Conservation (phyloP, 148 eudicot genomes). For the Pharnaceum exiguum region DNA sequence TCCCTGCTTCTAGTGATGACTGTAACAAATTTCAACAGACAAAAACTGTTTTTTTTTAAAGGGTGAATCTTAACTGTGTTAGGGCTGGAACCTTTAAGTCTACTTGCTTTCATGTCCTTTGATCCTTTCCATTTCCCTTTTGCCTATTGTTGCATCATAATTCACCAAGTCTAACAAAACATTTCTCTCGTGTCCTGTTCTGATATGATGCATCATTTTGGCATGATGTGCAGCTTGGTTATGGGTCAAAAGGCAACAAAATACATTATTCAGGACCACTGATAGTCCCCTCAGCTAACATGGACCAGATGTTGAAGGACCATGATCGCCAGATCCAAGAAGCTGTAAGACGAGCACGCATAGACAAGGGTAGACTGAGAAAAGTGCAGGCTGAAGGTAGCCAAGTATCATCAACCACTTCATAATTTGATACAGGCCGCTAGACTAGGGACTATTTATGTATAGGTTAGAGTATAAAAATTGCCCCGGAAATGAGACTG, state of each 20-base stretch:
- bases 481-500: not conserved
- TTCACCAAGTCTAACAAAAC: not conserved
- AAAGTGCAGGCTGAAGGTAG: conserved; percentile 55
- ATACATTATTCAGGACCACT: conserved; percentile 97
- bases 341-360: conserved; percentile 77
- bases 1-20: not conserved
- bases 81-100: no score
- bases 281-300: conserved; percentile 73
- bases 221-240: conserved; percentile 54
- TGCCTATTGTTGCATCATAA: not conserved
- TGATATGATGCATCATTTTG: not conserved
- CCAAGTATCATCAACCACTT: conserved; percentile 37
- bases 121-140: not conserved
- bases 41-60: no score
- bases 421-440: conserved; percentile 51
- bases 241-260: conserved; percentile 79
- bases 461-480: conserved; percentile 18
- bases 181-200: no score
- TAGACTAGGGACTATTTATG: conserved; percentile 23
- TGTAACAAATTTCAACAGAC: no score
- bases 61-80: no score
- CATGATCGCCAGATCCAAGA: conserved; percentile 91
- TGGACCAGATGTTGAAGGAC: conserved; percentile 87
- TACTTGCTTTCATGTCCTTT: no score
- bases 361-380: conserved; percentile 59